phyloP scores from a whole-genome alignment of 2,329 filamentous ascomycete species.

The Grosmannia penicillata region DNA sequence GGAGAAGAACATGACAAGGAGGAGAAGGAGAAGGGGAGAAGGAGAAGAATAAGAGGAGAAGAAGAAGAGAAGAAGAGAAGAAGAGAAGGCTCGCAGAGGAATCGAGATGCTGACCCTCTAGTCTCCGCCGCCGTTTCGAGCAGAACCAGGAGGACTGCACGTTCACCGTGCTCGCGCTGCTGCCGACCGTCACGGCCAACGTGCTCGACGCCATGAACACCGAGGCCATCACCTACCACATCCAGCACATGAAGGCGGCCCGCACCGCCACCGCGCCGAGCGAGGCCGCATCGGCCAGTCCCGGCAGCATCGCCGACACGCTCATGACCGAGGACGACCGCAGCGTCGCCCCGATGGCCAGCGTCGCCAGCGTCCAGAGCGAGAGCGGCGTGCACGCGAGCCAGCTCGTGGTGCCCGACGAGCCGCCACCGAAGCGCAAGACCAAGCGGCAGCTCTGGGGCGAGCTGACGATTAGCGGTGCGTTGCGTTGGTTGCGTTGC shows the following conservation, averaged over 20 bases:
- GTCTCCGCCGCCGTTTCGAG: conserved; percentile 87
- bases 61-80: too few species aligned
- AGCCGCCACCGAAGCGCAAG: conserved; percentile 28
- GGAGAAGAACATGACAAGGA: too few species aligned
- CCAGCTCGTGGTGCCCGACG: conserved; percentile 42
- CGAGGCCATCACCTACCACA: conserved; percentile 80
- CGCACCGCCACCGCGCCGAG: conserved; percentile 27
- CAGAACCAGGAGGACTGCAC: conserved; percentile 99
- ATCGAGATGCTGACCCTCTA: too few species aligned
- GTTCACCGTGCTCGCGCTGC: conserved; percentile 88
- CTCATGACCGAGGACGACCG: conserved; percentile 74
- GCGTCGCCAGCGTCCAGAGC: conserved; percentile 58
- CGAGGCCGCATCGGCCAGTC: conserved; percentile 30
- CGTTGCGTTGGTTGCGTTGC: conserved; percentile 18
- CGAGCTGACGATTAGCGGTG: conserved; percentile 90
- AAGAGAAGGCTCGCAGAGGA: too few species aligned
- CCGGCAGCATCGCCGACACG: conserved; percentile 48
- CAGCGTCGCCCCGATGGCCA: conserved; percentile 47
- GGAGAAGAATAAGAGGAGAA: too few species aligned
- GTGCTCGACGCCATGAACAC: conserved; percentile 80
- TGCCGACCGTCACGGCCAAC: conserved; percentile 82
- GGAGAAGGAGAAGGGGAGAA: too few species aligned
- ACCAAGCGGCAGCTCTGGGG: conserved; percentile 94
- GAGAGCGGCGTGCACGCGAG: conserved; percentile 75
- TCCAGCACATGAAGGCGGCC: conserved; percentile 77